A percentile compares a stretch with the other conserved stretches of the same genome.
Evolutionary conservation across 331 rosid genomes (phyloP).

Genomic region (Quercus phellos): DNA sequence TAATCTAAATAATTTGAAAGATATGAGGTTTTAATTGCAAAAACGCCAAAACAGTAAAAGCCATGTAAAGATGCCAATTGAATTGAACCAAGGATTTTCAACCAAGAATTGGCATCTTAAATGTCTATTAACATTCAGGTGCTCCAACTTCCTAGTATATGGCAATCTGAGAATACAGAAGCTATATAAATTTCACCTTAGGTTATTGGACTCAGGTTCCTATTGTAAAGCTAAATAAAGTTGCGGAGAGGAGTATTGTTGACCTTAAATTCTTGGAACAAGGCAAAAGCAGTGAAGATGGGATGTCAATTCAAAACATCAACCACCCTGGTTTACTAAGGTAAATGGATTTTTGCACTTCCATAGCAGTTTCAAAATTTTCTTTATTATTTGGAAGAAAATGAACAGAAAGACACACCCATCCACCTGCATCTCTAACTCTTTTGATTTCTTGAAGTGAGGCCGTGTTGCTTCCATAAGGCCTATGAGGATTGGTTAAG

Average conservation of each 20-base stretch:
- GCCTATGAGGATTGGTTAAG: constrained; percentile 86
- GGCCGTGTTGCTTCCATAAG: constrained; percentile 74
- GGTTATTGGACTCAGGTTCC: background rate
- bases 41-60: background rate
- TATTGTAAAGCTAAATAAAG: background rate
- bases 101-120: background rate
- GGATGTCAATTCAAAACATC: constrained; percentile 3
- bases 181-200: background rate
- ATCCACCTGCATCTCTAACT: constrained; percentile 99
- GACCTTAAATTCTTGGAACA: background rate
- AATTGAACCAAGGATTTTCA: background rate
- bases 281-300: constrained; percentile 1
- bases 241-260: background rate
- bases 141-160: constrained; percentile 4
- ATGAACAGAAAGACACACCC: constrained; percentile 90
- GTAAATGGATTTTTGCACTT: constrained; percentile 13
- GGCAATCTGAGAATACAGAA: constrained; percentile 5
- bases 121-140: background rate
- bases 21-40: background rate
- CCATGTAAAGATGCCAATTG: background rate
- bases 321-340: constrained; percentile 3
- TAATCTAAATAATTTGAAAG: background rate
- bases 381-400: background rate
- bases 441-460: constrained; percentile 87
- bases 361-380: background rate